These are phyloP conservation scores for Letharia lupina DNA, from an alignment of 495 filamentous ascomycete species.

Conservation along the genomic window DNA sequence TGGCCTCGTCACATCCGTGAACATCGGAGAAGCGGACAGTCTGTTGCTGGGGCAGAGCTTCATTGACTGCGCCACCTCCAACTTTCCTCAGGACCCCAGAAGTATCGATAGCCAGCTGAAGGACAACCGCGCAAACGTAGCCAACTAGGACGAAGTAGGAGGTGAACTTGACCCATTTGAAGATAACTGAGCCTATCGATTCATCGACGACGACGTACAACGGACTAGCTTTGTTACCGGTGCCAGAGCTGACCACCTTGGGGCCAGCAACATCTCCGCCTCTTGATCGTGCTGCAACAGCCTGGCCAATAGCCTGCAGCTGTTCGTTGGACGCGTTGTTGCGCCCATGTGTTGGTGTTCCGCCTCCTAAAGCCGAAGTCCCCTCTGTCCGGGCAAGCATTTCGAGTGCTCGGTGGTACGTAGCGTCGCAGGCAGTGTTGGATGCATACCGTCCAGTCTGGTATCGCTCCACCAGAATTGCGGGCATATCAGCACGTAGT, in stretches of 20 bases:
- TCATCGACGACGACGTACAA: conserved; percentile 97
- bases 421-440: conserved; percentile 60
- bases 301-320: conserved; percentile 77
- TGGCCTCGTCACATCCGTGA: conserved; percentile 95
- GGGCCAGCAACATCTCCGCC: conserved; percentile 54
- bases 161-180: conserved; percentile 85
- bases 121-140: conserved; percentile 63
- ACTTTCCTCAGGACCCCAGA: conserved; percentile 71
- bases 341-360: conserved; percentile 29
- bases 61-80: conserved; percentile 57
- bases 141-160: conserved; percentile 64
- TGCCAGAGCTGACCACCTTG: conserved; percentile 40
- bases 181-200: conserved; percentile 63
- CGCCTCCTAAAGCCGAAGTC: conserved; percentile 22
- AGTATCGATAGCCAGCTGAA: conserved; percentile 73
- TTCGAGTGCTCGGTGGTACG: conserved; percentile 67
- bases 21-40: conserved; percentile 88
- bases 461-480: conserved; percentile 83
- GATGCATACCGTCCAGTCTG: conserved; percentile 75
- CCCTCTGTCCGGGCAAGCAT: conserved; percentile 51
- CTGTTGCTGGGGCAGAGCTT: conserved; percentile 84
- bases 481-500: conserved; percentile 83
- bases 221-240: conserved; percentile 67
- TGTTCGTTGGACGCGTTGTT: conserved; percentile 44
- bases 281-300: conserved; percentile 64